These are phyloP conservation scores for Lipomyces oligophaga DNA, from an alignment of 805 yeast species.

Conservation along the genomic window DNA sequence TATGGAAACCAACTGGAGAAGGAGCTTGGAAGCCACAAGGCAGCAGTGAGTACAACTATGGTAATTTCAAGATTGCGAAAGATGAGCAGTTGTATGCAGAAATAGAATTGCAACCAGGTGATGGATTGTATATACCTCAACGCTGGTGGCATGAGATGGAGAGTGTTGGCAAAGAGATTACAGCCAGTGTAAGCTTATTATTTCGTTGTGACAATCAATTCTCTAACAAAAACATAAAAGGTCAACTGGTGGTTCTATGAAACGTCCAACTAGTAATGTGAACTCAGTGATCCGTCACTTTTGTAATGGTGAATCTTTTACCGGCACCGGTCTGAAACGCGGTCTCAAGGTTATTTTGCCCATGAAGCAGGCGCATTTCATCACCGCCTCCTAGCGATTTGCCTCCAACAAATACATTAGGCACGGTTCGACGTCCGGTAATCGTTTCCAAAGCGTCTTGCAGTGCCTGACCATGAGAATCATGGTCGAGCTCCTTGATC, in stretches of 20 bases:
- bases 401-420: conserved; percentile 76
- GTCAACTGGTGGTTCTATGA: conserved; percentile 30
- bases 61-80: conserved; percentile 13
- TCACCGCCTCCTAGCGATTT: conserved; percentile 84
- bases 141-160: conserved; percentile 30
- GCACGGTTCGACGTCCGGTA: conserved; percentile 84
- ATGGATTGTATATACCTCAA: conserved; percentile 26
- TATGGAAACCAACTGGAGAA: conserved; percentile 18
- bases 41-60: conserved; percentile 9
- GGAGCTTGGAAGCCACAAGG: neutral
- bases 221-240: conserved; percentile 1
- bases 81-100: conserved; percentile 7
- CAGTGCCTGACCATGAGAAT: conserved; percentile 67
- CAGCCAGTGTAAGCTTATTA: conserved; percentile 20
- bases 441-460: conserved; percentile 65
- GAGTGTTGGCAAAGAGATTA: conserved; percentile 9
- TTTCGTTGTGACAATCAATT: neutral
- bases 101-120: conserved; percentile 22
- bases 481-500: conserved; percentile 79
- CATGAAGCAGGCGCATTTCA: conserved; percentile 65
- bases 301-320: conserved; percentile 1
- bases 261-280: neutral
- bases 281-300: neutral
- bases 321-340: conserved; percentile 18
- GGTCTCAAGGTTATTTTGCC: conserved; percentile 47